These are phyloP conservation scores for Cadophora sp. DNA, from an alignment of 2,329 filamentous ascomycete genomes.

Conservation along the genomic window DNA sequence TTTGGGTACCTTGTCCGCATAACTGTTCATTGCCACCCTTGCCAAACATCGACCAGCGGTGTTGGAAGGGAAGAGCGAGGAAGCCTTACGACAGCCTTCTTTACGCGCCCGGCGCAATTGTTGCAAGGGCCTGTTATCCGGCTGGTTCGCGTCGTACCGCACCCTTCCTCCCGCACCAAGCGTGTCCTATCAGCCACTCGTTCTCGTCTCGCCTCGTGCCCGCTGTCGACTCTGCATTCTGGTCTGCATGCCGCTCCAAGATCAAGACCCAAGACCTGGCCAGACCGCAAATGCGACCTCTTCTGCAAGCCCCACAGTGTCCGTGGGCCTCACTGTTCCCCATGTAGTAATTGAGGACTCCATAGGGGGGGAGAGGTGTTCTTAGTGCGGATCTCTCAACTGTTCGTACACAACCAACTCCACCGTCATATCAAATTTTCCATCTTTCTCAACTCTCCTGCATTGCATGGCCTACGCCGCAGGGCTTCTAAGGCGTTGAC, in stretches of 20 bases:
- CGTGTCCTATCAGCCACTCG: slow-evolving; percentile 37
- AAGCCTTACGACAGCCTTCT: slow-evolving; percentile 44
- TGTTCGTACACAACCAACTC: slow-evolving; percentile 25
- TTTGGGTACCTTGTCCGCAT: slow-evolving; percentile 37
- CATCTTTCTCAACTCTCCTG: slow-evolving; percentile 19
- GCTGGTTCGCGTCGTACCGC: slow-evolving; percentile 43
- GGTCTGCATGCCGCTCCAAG: slow-evolving; percentile 23
- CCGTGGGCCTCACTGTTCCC: slow-evolving; percentile 16
- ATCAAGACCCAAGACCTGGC: slow-evolving; percentile 16
- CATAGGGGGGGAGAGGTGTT: slow-evolving; percentile 3
- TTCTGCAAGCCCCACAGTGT: slow-evolving; percentile 12
- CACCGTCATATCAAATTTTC: slow-evolving; percentile 9
- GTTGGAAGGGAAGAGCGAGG: slow-evolving; percentile 32
- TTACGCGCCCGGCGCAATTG: slow-evolving; percentile 46
- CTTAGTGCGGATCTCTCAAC: neutral
- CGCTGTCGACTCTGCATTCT: slow-evolving; percentile 26
- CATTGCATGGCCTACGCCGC: slow-evolving; percentile 27
- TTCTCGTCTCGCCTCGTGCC: slow-evolving; percentile 33
- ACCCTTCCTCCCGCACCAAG: slow-evolving; percentile 39
- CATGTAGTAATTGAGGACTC: neutral
- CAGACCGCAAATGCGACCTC: slow-evolving; percentile 11
- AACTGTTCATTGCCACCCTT: slow-evolving; percentile 37
- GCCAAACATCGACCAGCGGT: slow-evolving; percentile 32
- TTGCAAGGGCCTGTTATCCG: slow-evolving; percentile 35
- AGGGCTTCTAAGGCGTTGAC: slow-evolving; percentile 15